These are phyloP conservation scores for Calonectria honghensis DNA, from an alignment of 2,329 filamentous ascomycete species.

Conservation along the genomic window DNA sequence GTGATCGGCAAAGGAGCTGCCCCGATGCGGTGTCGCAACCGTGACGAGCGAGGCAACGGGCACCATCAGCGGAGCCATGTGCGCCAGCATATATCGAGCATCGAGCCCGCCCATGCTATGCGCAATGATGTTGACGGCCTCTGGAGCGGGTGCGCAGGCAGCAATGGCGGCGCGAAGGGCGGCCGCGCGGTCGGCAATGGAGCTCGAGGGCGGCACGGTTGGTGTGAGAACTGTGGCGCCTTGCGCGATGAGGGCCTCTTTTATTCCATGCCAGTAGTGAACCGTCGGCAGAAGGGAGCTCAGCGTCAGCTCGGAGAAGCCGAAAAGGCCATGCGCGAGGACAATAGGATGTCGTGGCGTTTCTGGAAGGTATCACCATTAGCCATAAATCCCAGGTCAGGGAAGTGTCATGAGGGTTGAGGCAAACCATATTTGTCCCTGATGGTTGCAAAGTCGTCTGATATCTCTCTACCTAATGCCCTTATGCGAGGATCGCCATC, in stretches of 20 bases:
- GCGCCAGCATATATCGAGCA: conserved; percentile 79
- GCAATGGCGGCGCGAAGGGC: conserved; percentile 74
- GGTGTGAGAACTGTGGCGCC: conserved; percentile 75
- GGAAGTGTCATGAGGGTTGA: conserved; percentile 2
- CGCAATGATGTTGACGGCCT: conserved; percentile 83
- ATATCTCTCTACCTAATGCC: conserved; percentile 64
- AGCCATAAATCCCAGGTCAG: neutral
- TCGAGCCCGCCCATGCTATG: conserved; percentile 82
- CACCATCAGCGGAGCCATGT: conserved; percentile 68
- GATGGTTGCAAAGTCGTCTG: conserved; percentile 68
- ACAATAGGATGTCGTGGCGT: conserved; percentile 78
- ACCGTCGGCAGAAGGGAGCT: conserved; percentile 72
- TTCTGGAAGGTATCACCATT: conserved; percentile 58
- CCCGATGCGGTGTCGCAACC: conserved; percentile 73
- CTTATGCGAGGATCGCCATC: conserved; percentile 63
- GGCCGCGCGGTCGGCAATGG: conserved; percentile 76
- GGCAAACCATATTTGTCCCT: conserved; percentile 66
- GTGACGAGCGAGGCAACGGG: conserved; percentile 72
- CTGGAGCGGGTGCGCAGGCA: conserved; percentile 58
- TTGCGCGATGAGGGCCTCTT: conserved; percentile 72
- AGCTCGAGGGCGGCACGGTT: conserved; percentile 76
- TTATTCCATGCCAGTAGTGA: conserved; percentile 80
- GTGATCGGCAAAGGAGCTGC: conserved; percentile 74
- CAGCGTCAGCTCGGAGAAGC: conserved; percentile 75
- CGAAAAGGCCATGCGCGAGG: conserved; percentile 79